Conservation (phyloP, 768 basidiomycete species). For the Russula lepida region DNA sequence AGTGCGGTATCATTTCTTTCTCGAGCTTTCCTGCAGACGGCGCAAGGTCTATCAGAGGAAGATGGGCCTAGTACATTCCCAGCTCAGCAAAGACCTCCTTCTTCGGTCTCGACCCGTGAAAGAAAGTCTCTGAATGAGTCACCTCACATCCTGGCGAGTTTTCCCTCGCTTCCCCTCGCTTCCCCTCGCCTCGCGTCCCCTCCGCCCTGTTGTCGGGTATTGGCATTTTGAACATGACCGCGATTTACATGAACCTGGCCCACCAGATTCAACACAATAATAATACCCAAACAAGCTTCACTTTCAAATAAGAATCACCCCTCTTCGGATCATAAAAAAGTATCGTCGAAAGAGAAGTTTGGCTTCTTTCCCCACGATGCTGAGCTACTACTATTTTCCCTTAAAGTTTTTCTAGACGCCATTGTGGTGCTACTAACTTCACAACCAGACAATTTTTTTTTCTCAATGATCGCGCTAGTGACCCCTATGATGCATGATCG, state of each 20-base stretch:
- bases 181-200: not conserved
- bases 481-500: constrained; percentile 8
- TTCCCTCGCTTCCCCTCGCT: not conserved
- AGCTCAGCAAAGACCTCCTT: too few relatives aligned
- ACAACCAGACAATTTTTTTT: not conserved
- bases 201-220: not conserved
- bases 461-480: not conserved
- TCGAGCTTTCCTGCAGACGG: not conserved
- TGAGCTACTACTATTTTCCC: not conserved
- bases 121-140: not conserved
- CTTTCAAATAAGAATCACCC: not conserved
- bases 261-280: too few relatives aligned
- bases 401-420: not conserved
- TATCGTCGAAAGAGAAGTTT: not conserved
- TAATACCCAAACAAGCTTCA: not conserved
- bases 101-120: not conserved
- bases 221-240: not conserved
- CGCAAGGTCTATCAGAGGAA: not conserved
- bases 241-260: not conserved
- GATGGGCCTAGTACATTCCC: not conserved
- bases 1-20: not conserved
- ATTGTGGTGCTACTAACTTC: not conserved
- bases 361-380: not conserved
- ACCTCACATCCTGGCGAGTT: not conserved
- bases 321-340: not conserved